A percentile compares a stretch with the other conserved stretches of the same genome.
phyloP scores from a whole-genome alignment of 495 filamentous ascomycete genomes.

The Aspergillus campestris region DNA sequence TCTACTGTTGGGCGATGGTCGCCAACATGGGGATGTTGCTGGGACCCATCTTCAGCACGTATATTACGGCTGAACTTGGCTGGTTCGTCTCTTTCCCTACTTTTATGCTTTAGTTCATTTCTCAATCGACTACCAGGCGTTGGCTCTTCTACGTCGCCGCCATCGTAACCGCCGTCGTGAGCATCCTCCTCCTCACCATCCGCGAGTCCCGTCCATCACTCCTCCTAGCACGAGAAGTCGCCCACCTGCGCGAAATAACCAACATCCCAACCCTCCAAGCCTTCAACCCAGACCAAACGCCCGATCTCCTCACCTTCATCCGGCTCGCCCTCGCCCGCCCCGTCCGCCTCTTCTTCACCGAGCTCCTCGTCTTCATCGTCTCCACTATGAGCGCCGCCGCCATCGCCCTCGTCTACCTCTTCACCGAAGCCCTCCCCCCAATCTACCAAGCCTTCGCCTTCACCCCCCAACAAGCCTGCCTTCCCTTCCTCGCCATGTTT shows the following conservation, averaged over 20 bases:
- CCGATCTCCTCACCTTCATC: constrained; percentile 28
- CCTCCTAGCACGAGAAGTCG: constrained; percentile 27
- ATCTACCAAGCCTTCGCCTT: constrained; percentile 41
- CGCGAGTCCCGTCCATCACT: constrained; percentile 39
- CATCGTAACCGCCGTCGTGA: constrained; percentile 26
- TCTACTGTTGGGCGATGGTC: constrained; percentile 38
- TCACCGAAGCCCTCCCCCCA: constrained; percentile 40
- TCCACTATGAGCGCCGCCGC: constrained; percentile 37
- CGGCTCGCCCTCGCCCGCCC: constrained; percentile 36
- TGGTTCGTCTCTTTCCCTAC: constrained; percentile 18
- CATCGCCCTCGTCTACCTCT: constrained; percentile 47
- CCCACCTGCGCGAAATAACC: constrained; percentile 16
- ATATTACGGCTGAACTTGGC: constrained; percentile 24
- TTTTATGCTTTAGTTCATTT: background rate
- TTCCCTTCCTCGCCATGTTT: constrained; percentile 41
- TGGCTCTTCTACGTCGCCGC: constrained; percentile 35
- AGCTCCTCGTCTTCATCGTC: constrained; percentile 42
- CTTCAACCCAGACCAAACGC: constrained; percentile 36
- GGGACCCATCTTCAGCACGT: constrained; percentile 38
- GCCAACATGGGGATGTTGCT: constrained; percentile 36
- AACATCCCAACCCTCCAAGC: constrained; percentile 15
- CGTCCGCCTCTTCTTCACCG: constrained; percentile 36
- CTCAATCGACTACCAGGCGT: constrained; percentile 14
- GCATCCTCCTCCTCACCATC: constrained; percentile 26
- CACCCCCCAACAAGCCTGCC: constrained; percentile 28